Evolutionary conservation across 2,329 filamentous ascomycete genomes (phyloP).

Genomic region (Rhinocladiella similis): DNA sequence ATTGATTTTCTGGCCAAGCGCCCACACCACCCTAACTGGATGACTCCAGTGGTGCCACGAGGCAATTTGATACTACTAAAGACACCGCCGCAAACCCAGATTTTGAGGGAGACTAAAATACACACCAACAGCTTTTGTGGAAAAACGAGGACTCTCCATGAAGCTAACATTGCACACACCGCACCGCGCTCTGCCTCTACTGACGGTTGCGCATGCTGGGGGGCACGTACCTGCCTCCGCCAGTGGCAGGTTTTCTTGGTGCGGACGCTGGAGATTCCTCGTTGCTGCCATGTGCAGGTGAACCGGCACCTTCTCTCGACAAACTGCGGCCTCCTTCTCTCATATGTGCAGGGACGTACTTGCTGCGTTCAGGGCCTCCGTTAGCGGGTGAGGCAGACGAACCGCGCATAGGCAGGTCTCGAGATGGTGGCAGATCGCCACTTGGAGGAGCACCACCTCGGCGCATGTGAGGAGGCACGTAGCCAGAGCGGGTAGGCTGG

Average conservation of each 20-base stretch:
- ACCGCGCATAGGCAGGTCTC: conserved; percentile 32
- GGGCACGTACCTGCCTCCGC: conserved; percentile 25
- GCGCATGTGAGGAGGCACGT: conserved; percentile 43
- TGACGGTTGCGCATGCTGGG: conserved; percentile 27
- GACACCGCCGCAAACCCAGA: background rate
- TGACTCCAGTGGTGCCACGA: conserved; percentile 4
- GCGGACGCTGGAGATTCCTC: conserved; percentile 11
- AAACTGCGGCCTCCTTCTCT: conserved; percentile 33
- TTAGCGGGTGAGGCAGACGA: conserved; percentile 32
- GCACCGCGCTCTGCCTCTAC: background rate
- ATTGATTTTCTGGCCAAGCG: conserved; percentile 5
- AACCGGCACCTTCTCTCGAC: conserved; percentile 22
- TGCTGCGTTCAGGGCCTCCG: conserved; percentile 34
- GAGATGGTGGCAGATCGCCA: conserved; percentile 26
- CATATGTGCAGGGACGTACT: conserved; percentile 35
- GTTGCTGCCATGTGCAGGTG: conserved; percentile 17
- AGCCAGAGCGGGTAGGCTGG: conserved; percentile 29
- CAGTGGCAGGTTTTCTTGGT: conserved; percentile 20
- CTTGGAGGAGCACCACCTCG: conserved; percentile 26
- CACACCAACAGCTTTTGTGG: conserved; percentile 13
- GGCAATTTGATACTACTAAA: background rate
- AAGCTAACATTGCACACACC: background rate
- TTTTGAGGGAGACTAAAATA: conserved; percentile 12
- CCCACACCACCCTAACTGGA: background rate
- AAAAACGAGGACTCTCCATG: conserved; percentile 3